Evolutionary conservation across 306 rosid species (phyloP), one percentile per base, ranked within the genome.

Genomic region (Gastrolobium villosum): DNA sequence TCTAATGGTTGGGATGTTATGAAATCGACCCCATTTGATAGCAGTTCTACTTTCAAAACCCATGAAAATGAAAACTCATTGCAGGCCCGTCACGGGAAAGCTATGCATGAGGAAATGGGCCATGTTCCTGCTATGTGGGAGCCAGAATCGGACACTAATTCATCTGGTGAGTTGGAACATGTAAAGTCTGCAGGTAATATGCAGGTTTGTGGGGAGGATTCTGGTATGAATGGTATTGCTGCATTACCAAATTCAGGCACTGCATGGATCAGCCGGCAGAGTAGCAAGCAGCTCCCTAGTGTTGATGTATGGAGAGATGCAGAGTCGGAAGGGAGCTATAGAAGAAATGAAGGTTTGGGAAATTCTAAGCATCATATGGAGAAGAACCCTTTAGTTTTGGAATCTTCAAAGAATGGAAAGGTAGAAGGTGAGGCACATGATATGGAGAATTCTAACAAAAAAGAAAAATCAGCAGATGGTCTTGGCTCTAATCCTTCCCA

Each of bases 1-100:
- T 72, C 91, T 78, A 89, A 89, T 86, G 93, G 97, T 76, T 88
- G 96, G 98, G 88, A 85, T 66, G 69, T 87, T 82, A 79, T 55
- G 28, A 92, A 87, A 41, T 82, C 97, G 37, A 36, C 84, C 57
- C 83, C 88, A 40, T 69, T 84, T 72, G 93, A 88, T 80, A 71
- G 81, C 41, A 86, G 79, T 74, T 83, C 81, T 76, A 82, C 71
- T 54, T 70, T 84, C 85, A 88, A 90, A 86, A 83, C 46, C 78
- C 92, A 70, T 34, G 93, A 84, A 83, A 89, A 81, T 66, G 89
- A 84, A 37, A 87, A 77, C 66, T 55, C 81, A 54, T 67, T 83
- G 70, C 87, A 55, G 56, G 70, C 79, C 76, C 83, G 84, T 77
- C 78, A 35, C 36, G 88, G 83, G 79, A 89, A 87, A 77, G 75